Percentiles rank a stretch among this genome's conserved stretches.
Evolutionary conservation across 805 yeast species (phyloP).

Genomic region (Candida verbasci): DNA sequence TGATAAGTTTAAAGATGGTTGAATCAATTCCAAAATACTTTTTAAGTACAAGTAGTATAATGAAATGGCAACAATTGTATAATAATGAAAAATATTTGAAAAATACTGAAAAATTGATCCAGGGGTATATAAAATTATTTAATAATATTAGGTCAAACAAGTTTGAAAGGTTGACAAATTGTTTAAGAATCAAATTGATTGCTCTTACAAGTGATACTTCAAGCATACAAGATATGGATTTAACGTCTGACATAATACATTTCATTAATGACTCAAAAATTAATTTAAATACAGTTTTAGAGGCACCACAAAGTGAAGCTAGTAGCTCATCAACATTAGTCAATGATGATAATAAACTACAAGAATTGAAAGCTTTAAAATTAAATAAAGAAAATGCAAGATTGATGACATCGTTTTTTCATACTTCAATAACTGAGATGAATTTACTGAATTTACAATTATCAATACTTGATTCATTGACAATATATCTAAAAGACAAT

Average conservation of each 20-base stretch:
- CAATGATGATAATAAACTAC: background rate
- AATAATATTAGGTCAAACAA: conserved; percentile 9
- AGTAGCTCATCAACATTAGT: background rate
- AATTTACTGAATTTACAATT: conserved; percentile 3
- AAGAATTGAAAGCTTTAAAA: background rate
- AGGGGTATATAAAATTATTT: conserved; percentile 21
- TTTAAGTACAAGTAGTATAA: conserved; percentile 14
- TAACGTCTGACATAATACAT: conserved; percentile 3
- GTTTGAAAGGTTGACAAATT: conserved; percentile 6
- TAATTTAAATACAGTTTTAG: background rate
- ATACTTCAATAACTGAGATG: background rate
- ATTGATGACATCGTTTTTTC: background rate
- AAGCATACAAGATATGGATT: conserved; percentile 6
- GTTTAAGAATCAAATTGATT: conserved; percentile 12
- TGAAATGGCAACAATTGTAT: conserved; percentile 17
- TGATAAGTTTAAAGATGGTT: conserved; percentile 11
- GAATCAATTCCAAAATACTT: conserved; percentile 14
- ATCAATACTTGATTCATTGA: conserved; percentile 5
- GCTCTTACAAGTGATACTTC: conserved; percentile 8
- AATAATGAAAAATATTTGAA: conserved; percentile 12
- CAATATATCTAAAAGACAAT: conserved; percentile 2
- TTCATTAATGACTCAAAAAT: conserved; percentile 7
- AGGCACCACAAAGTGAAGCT: background rate
- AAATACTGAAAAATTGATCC: conserved; percentile 20
- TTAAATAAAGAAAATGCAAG: background rate